Evolutionary conservation across 1,284 basidiomycete genomes (phyloP), one percentile per base, ranked within the genome.

Genomic region (Ustilago trichophora): DNA sequence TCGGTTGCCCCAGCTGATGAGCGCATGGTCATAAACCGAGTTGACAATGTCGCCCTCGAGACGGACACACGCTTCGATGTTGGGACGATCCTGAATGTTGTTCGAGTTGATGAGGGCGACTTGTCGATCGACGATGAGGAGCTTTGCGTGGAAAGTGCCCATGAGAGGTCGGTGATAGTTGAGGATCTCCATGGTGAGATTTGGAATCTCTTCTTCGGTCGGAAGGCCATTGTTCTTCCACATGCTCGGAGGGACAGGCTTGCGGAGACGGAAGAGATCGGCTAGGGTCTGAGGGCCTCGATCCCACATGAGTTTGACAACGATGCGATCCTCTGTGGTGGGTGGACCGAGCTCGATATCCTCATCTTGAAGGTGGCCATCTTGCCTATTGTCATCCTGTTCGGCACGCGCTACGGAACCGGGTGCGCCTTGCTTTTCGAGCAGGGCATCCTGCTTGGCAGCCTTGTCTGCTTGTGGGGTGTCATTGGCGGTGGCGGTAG

Each of bases 81-180:
- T 83, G 34, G 82, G 82, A 3, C 82, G 80, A 55, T 83, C 82
- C 80, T 90, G 90, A 46, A 91, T 89, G 64, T 91, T 91, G 82
- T 90, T 90, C 53, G 86, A 87, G 80, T 89, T 89, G 67, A 91
- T 82, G 51, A 90, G 82, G 0, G 88, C 90, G 25, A 90, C 84
- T 68, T 87, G 88, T 15, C 90, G 85, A 75, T 91, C 90, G 9
- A 91, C 87, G 49, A 91, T 84, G 77, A 90, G 84, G 64, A 89
- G 90, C 78, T 91, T 91, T 37, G 88, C 87, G 73, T 91, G 90
- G 82, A 91, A 91, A 0, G 89, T 91, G 26, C 89, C 89, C 42
- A 80, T 72, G 21, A 78, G 56, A 9, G 78, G 77, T 15, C 76
- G 72, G 35, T 80, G 80, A 41, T 80, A 82, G 54, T 80, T 81